Percentiles rank a stretch among this genome's conserved stretches.
Evolutionary conservation across 1,284 basidiomycete genomes (phyloP).

Genomic region (Mycena citricolor): DNA sequence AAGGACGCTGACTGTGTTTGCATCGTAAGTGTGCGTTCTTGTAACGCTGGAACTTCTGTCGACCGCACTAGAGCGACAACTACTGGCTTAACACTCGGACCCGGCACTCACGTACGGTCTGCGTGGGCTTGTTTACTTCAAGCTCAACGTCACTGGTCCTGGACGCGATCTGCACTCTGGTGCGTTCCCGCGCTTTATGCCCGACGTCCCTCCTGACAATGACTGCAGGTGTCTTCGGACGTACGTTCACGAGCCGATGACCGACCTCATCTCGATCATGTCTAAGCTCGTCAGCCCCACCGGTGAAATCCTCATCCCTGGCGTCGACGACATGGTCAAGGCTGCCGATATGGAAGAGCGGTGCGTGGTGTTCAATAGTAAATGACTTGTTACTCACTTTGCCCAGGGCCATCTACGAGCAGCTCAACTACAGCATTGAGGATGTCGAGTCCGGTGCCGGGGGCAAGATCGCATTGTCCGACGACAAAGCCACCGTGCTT

Average conservation of each 20-base stretch:
- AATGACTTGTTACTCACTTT: no score
- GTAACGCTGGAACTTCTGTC: neutral
- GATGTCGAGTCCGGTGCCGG: slow-evolving; percentile 87
- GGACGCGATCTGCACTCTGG: slow-evolving; percentile 92
- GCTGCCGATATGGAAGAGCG: slow-evolving; percentile 77
- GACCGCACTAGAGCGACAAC: slow-evolving; percentile 67
- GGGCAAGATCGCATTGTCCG: slow-evolving; percentile 71
- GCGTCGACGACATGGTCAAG: slow-evolving; percentile 86
- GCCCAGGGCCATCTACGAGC: slow-evolving; percentile 64
- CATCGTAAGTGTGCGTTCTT: slow-evolving; percentile 69
- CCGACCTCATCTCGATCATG: slow-evolving; percentile 77
- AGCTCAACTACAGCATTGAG: slow-evolving; percentile 70
- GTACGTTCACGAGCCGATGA: slow-evolving; percentile 92
- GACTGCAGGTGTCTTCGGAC: slow-evolving; percentile 55
- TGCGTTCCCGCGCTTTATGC: slow-evolving; percentile 30
- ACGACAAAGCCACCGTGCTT: slow-evolving; percentile 75
- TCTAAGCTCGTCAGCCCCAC: slow-evolving; percentile 82
- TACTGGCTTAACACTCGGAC: slow-evolving; percentile 84
- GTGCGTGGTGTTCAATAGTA: slow-evolving; percentile 44
- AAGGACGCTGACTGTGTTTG: slow-evolving; percentile 92
- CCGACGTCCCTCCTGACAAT: neutral
- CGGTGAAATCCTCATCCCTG: slow-evolving; percentile 89
- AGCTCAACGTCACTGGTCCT: slow-evolving; percentile 82
- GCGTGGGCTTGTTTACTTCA: slow-evolving; percentile 90
- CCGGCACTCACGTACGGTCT: slow-evolving; percentile 74